Evolutionary conservation across 2,329 filamentous ascomycete species (phyloP).

Genomic region (Cytospora schulzeri): DNA sequence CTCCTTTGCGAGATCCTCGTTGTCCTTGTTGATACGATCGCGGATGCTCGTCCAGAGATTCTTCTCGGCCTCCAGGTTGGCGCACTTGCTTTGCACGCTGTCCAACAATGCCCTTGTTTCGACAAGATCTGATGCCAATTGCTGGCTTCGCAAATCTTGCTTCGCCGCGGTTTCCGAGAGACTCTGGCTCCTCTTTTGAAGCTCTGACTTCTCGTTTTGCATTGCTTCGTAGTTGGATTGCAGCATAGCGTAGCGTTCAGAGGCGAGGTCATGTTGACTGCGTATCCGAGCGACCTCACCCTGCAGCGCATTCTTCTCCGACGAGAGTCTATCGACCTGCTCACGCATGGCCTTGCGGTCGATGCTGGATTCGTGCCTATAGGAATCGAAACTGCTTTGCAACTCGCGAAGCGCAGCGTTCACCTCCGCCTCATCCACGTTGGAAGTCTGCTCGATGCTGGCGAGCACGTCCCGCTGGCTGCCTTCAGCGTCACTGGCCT

Average conservation of each 20-base stretch:
- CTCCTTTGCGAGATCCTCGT: slow-evolving; percentile 81
- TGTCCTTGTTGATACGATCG: slow-evolving; percentile 83
- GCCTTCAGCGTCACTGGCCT: slow-evolving; percentile 70
- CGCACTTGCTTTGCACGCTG: slow-evolving; percentile 84
- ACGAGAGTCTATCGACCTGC: slow-evolving; percentile 78
- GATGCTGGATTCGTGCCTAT: slow-evolving; percentile 80
- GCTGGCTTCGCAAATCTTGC: slow-evolving; percentile 86
- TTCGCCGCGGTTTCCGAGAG: slow-evolving; percentile 83
- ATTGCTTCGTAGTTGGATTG: slow-evolving; percentile 84
- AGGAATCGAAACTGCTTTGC: slow-evolving; percentile 86
- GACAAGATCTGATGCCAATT: slow-evolving; percentile 89
- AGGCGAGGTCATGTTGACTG: slow-evolving; percentile 79
- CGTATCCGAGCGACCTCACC: slow-evolving; percentile 77
- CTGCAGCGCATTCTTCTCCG: slow-evolving; percentile 81
- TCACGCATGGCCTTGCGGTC: slow-evolving; percentile 82
- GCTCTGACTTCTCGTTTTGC: slow-evolving; percentile 80
- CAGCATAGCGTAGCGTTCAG: slow-evolving; percentile 85
- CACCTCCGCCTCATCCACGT: slow-evolving; percentile 67
- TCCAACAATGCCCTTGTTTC: slow-evolving; percentile 82
- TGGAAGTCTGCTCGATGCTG: slow-evolving; percentile 59
- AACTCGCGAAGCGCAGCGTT: slow-evolving; percentile 81
- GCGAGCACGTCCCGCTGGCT: slow-evolving; percentile 57
- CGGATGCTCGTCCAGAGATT: slow-evolving; percentile 94
- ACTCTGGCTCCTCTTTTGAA: slow-evolving; percentile 78
- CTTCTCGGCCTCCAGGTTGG: slow-evolving; percentile 94